Evolutionary conservation across 2,329 filamentous ascomycete species (phyloP), one percentile per base, ranked within the genome.

Genomic region (Fusarium nanum): DNA sequence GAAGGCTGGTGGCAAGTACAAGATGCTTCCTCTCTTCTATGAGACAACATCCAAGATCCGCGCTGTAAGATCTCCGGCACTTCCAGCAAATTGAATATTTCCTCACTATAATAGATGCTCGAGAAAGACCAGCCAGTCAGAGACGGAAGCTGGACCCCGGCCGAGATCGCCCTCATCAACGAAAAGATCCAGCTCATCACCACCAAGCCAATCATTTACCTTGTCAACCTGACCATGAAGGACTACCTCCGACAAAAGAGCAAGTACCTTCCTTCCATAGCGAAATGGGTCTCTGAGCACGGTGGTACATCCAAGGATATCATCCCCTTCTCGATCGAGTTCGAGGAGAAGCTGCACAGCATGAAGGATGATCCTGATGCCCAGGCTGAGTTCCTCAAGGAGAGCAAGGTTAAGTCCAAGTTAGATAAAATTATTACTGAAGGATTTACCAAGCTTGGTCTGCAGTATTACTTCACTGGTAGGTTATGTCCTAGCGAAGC

Each of bases 211-310:
- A 74, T 74, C 47, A 82, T 83, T 67, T 83, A 83, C 72, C 80
- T 83, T 30, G 81, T 83, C 56, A 83, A 83, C 71, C 60, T 83
- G 56, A 82, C 81, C 3, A 83, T 83, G 82, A 83, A 83, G 75
- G 82, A 83, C 64, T 83, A 83, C 73, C 76, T 83, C 27, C 70
- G 82, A 37, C 82, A 83, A 61, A 83, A 83, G 76, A 79, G 79
- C 78, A 83, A 83, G 73, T 83, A 83, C 49, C 79, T 83, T 20
- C 80, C 81, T 5, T 56, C 72, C 16, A 83, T 83, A n/a, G 79
- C 79, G 45, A 81, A 82, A 67, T 83, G 82, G 82, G 81, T 83
- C 5, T 81, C 78, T 7, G 80, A 80, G 72, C 82, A 83, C 64
- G 82, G 82, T 13, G 82, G 82, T 13, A 57, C 76, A 12, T 77